Base-by-base conservation (phyloP, 1,284 basidiomycete genomes). In the Irpex sp. region DNA sequence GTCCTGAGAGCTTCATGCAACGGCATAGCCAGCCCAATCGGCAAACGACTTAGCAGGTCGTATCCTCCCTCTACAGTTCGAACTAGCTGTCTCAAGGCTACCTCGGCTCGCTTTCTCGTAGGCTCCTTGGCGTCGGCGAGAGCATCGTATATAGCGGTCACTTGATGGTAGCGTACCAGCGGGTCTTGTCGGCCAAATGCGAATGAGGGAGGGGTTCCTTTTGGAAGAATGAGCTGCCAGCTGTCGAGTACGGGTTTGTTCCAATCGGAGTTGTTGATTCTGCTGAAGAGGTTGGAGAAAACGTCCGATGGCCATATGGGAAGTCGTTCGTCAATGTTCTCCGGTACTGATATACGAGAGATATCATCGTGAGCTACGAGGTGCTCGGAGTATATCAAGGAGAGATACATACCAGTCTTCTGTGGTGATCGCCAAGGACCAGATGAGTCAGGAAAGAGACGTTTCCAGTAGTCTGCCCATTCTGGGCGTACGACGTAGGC, bases 381-480 rank as follows among this genome's bases (percentile, higher is more conserved):
- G 5, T 33, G 28, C 28, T 33, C 6, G 28, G 7, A 33, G 28
- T 33, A 5, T 54, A 36, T 16, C 5, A 16, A 18, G 5, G 4
- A n/a, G 12, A n/a, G 14, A 12, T 7, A 74, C 80, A 62, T 67
- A 85, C 86, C 70, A 59, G 77, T 72, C 36, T 70, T 73, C 2
- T 75, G 67, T 39, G 80, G 75, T 7, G 79, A 74, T 2, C 82
- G 82, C 90, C 90, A 91, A 19, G 73, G 69, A 35, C 77, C 72
- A 65, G 80, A 73, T 19, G 80, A 79, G 53, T 81, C 78, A 0
- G 92, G 91, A 67, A 85, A 83, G 33, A 93, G 74, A 6, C 92
- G 81, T 65, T 87, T 87, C 90, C 92, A 93, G 69, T 94, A 94
- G 72, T 96, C 94, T 2, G 84, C 82, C 91, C 94, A 97, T 68